A percentile compares a stretch with the other conserved stretches of the same genome.
Evolutionary conservation across 2,329 filamentous ascomycete genomes (phyloP).

Genomic region (Trichoderma arundinaceum): DNA sequence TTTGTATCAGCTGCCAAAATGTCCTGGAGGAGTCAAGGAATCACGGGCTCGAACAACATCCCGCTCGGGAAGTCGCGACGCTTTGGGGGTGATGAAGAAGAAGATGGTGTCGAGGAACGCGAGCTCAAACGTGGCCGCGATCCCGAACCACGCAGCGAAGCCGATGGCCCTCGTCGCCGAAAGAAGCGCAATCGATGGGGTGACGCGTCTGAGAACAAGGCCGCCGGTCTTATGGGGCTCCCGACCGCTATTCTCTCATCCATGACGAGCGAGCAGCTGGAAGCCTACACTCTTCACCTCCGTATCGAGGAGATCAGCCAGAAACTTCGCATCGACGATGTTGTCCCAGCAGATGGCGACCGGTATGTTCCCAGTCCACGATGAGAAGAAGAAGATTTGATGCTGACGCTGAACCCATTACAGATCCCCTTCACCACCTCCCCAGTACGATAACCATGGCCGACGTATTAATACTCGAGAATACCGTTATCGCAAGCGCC

Average conservation of each 20-base stretch:
- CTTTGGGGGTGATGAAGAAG: constrained; percentile 65
- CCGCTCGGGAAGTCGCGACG: constrained; percentile 88
- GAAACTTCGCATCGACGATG: constrained; percentile 98
- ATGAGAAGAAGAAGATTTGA: not conserved
- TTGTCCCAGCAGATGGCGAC: constrained; percentile 94
- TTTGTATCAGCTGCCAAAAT: constrained; percentile 48
- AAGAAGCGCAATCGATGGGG: constrained; percentile 99
- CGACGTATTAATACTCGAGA: constrained; percentile 99
- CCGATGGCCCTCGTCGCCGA: constrained; percentile 82
- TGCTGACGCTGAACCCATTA: constrained; percentile 33
- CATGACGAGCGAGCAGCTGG: constrained; percentile 98
- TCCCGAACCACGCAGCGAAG: constrained; percentile 73
- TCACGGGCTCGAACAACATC: constrained; percentile 98
- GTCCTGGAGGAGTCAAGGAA: constrained; percentile 77
- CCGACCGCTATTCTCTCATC: constrained; percentile 95
- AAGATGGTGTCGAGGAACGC: constrained; percentile 47
- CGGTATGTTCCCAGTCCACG: constrained; percentile 65
- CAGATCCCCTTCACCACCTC: constrained; percentile 92
- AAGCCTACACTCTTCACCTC: constrained; percentile 94
- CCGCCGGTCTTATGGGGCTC: constrained; percentile 94
- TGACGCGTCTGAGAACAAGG: constrained; percentile 97
- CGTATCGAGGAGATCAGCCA: constrained; percentile 99
- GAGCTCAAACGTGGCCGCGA: constrained; percentile 88
- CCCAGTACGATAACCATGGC: constrained; percentile 99
- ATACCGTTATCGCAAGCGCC: constrained; percentile 95